Evolutionary conservation across 148 eudicot species (phyloP), one percentile per base, ranked within the genome.

Genomic region (Tetragonia tetragonoides): DNA sequence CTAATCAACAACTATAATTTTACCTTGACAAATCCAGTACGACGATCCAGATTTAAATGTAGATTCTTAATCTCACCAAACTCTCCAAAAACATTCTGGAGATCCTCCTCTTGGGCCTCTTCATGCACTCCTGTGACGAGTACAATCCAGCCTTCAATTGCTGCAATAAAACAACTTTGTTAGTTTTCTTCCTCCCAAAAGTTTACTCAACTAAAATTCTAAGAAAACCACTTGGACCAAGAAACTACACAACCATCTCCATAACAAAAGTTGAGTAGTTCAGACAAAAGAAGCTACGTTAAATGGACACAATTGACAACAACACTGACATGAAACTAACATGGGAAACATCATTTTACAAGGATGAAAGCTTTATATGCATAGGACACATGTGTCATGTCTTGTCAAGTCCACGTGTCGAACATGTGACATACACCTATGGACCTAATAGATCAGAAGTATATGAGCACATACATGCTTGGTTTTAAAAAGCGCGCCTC

Each of bases 11-110:
- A 20, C 68, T 3, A 56, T 21, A 63, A 51, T 37, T 77, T 75
- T 75, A 92, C 98, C 93, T 94, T 94, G 57, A 90, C 98, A 89
- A 89, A 94, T 46, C 98, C 98, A 46, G 98, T 94, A 57, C 97
- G 93, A 14, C 98, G 95, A 77, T 94, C 97, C 84, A 94, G 89
- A 87, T 94, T 94, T 89, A 94, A 80, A 85, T 94, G 97, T 81
- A 94, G 78, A 83, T 92, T 92, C 88, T 88, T 92, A 11, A 94
- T 88, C 82, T 88, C 88, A 70, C 98, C 97, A 76, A 82, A 90
- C 65, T 88, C 97, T 73, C 97, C 95, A 82, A 94, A 92, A 73
- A 79, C 88, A 87, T 92, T 88, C 41, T 85, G 90, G 77, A 94
- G 82, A 79, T 92, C 92, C 62, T 94, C 97, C 78, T 93, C 98